Conservation (phyloP, 306 rosid genomes). For the Crotalaria pallida region DNA sequence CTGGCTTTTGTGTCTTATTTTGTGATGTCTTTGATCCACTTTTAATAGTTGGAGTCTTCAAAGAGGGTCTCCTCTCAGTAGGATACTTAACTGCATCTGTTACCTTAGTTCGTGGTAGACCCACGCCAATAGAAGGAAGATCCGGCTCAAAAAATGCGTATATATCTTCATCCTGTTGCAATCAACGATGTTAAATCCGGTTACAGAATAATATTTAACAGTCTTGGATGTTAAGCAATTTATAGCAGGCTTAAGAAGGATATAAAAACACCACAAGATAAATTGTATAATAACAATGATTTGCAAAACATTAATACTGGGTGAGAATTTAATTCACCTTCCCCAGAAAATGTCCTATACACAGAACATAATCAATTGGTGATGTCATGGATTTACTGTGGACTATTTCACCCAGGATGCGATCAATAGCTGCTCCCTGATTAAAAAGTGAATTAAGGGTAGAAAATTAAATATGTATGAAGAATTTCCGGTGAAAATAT, state of each 20-base stretch:
- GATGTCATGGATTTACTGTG: slow-evolving; percentile 89
- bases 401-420: slow-evolving; percentile 92
- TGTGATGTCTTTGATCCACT: slow-evolving; percentile 53
- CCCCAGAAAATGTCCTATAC: slow-evolving; percentile 87
- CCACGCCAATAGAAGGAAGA: slow-evolving; percentile 41
- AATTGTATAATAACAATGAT: too few species aligned
- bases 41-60: slow-evolving; percentile 43
- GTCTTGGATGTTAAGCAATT: not conserved
- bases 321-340: slow-evolving; percentile 53
- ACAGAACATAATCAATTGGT: slow-evolving; percentile 90
- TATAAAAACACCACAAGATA: not conserved
- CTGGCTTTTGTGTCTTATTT: slow-evolving; percentile 33
- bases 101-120: slow-evolving; percentile 48
- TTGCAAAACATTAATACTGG: not conserved
- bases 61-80: slow-evolving; percentile 48
- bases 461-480: not conserved
- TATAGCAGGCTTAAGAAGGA: not conserved
- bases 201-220: not conserved
- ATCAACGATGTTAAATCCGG: slow-evolving; percentile 1
- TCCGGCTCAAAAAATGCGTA: slow-evolving; percentile 91
- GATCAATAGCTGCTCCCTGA: slow-evolving; percentile 98
- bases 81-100: slow-evolving; percentile 49
- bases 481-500: not conserved
- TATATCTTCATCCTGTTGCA: slow-evolving; percentile 86
- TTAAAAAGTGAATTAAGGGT: not conserved